Conservation (phyloP, 2,329 filamentous ascomycete species). For the Aureobasidium vineae region DNA sequence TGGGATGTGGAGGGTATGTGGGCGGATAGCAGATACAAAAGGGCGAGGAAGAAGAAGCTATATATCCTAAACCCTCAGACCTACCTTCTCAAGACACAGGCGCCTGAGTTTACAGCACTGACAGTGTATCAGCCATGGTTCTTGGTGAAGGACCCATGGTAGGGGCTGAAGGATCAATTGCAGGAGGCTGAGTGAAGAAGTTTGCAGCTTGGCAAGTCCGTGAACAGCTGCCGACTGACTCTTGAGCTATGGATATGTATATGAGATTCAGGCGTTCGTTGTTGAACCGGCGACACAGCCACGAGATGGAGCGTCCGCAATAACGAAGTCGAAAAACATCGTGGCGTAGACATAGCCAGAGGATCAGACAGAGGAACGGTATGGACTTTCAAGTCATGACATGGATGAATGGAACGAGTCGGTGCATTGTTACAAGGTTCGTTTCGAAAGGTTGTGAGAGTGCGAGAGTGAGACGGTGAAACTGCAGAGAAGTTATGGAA, state of each 20-base stretch:
- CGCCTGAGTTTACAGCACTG: not conserved
- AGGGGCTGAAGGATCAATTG: conserved; percentile 9
- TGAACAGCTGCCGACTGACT: not conserved
- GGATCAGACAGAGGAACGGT: not conserved
- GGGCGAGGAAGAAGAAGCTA: not conserved
- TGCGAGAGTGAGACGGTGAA: not conserved
- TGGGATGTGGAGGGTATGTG: no score
- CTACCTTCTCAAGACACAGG: not conserved
- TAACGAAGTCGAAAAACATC: not conserved
- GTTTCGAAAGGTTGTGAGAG: not conserved
- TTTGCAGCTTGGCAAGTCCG: conserved; percentile 1
- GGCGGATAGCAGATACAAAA: not conserved
- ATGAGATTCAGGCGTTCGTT: not conserved
- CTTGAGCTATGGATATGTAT: not conserved
- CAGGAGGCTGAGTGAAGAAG: conserved; percentile 7
- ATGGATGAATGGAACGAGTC: not conserved
- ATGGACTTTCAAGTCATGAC: not conserved
- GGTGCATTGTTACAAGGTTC: not conserved
- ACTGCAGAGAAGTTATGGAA: not conserved
- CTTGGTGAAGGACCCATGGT: not conserved
- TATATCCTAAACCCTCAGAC: not conserved
- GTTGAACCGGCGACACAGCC: not conserved
- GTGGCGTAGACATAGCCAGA: not conserved
- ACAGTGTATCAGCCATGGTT: not conserved
- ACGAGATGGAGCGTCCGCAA: not conserved